Base-by-base conservation (phyloP, 1,284 basidiomycete species). In the Malassezia globosa region DNA sequence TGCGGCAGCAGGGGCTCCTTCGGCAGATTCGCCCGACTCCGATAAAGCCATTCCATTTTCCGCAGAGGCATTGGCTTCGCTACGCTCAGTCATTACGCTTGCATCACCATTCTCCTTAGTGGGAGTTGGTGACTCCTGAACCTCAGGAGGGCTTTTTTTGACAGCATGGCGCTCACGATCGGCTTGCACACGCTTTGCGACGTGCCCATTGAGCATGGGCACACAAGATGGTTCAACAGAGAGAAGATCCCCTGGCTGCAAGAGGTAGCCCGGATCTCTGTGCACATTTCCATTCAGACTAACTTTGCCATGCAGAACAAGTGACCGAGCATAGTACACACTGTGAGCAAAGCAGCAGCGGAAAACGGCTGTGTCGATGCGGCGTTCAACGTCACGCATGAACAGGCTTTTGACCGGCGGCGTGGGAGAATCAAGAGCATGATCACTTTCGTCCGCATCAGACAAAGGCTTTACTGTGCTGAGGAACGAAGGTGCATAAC, bases 181-280 rank as follows among this genome's bases (percentile, higher is more conserved):
- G 36, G 43, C 14, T 27, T 55, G 48, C 2, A 61, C 62, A 42
- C 53, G 54, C 34, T 59, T 59, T 8, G 54, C 59, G 6, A 68
- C 46, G 26, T 63, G 56, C 24, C 56, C 33, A 46, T 56, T 55
- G 2, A 69, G 59, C 75, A 94, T 85, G 10, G 81, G 79, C 31
- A 97, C 85, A 5, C 82, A 81, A 11, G 73, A 69, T 0, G 90
- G 88, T 58, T 92, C 79, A 29, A 97, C 84, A 13, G 86, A 81
- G 51, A 96, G 80, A 78, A 97, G 81, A 73, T 99, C 94, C 19
- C 92, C 90, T 1, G 90, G 90, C 37, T 87, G 83, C 21, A 97
- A 77, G 47, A 87, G 81, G n/a, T 82, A 84, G 67, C 90, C 92
- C 22, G 89, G 80, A 63, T 92, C 82, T 51, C 76, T 77, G 63